Evolutionary conservation across 148 eudicot species (phyloP), one percentile per base, ranked within the genome.

Genomic region (Pharnaceum exiguum): DNA sequence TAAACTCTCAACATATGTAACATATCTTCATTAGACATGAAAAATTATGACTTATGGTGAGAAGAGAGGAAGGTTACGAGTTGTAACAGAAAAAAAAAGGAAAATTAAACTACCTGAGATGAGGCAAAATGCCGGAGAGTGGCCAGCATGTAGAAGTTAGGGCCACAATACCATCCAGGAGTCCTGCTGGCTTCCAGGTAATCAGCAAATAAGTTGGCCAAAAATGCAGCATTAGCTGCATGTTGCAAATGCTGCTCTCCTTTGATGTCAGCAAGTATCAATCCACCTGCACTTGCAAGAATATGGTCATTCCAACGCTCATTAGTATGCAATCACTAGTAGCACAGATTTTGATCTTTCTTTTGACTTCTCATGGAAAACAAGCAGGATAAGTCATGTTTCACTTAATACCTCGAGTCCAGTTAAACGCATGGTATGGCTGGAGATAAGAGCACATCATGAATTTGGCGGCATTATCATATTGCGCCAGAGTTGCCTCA

Each of bases 391-490:
- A n/a, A n/a, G n/a, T 35, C 38, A 49, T 9, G 6, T 4, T 16
- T 29, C 32, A 4, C 24, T 49, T 25, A 21, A 23, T 77, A 86
- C 95, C 95, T 77, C 30, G 10, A 19, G 84, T 83, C 63, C 67
- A 67, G 47, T 81, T 77, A 51, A 78, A 86, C 26, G 79, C 73
- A 21, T 45, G 55, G 57, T 39, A 86, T 10, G 38, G 67, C 47
- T 79, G 33, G 11, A 86, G 78, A 44, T 76, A 86, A 16, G 87
- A 83, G 51, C 90, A 86, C 95, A 86, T 86, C 29, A 70, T 77
- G 6, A 76, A 67, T 2, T 44, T 66, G 4, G 89, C 81, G 9
- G 70, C 49, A 19, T 83, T 76, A 3, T 83, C 82, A 58, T 80
- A 81, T 44, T 61, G 68, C 1, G 10, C 30, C 66, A 83, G 43